Base-by-base conservation (phyloP, 2,329 filamentous ascomycete species). In the Aspergillus fumigatiaffinis region DNA sequence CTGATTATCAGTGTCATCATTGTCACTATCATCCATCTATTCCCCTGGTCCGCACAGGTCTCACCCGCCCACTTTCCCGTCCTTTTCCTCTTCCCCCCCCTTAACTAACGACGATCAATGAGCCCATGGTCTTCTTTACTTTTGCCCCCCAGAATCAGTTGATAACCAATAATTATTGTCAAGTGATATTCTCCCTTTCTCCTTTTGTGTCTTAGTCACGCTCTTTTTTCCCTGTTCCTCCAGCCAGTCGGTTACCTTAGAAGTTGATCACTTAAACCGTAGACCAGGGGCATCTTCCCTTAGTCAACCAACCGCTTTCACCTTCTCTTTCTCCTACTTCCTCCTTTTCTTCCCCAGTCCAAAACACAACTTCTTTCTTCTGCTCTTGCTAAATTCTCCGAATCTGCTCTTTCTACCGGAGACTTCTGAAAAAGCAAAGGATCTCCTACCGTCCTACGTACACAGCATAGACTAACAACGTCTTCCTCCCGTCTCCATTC, bases 181-280 rank as follows among this genome's bases (percentile, higher is more conserved):
- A 60, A 58, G 55, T 52, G 58, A 54, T 35, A 42, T 42, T 52
- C 48, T 21, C 29, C 21, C 42, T 38, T 57, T 32, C 52, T 55
- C 54, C 53, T 35, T 41, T n/a, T 38, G 29, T 29, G 10, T 51
- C 50, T 51, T 20, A 12, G 8, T 28, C 32, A 23, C 26, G 46
- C 26, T 8, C 47, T 26, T 26, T 49, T 28, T 25, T 53, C 23
- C 54, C 51, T 21, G 32, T 17, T 52, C 35, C 55, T 49, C 9
- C 21, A 28, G 51, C 50, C 52, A 41, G 51, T 57, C 53, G 50
- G 38, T 41, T 60, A 44, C 28, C 41, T 38, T 38, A 38, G 32
- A 35, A 35, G 32, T 38, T 17, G 32, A 38, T 55, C 35, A 55
- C 50, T 51, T 53, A 14, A 17, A 25, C 6, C 10, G 26, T 12